Evolutionary conservation across 2,329 filamentous ascomycete genomes (phyloP), one percentile per base, ranked within the genome.

Genomic region (Cercospora zeae-maydis): DNA sequence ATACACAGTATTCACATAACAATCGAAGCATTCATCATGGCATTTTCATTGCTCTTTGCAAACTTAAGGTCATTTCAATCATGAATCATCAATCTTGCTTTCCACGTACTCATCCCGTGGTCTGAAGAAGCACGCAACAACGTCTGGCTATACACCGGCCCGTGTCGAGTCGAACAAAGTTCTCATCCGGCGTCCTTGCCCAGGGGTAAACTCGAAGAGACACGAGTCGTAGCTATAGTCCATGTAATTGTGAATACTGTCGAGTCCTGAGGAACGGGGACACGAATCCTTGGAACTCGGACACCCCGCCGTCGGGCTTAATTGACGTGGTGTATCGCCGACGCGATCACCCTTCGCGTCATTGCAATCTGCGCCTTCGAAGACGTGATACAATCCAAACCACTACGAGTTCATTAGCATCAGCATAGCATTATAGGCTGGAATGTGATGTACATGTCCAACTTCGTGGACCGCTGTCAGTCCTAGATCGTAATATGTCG

Each of bases 201-300:
- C 60, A 39, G 49, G 11, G 11, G 60, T 63, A 34, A 67, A 67
- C 7, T 58, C 24, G 27, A 58, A 60, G 24, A 61, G 42, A 42
- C 65, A 67, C 7, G 57, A 39, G 55, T 66, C 64, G 7, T 59
- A 34, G 36, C 51, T 60, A 39, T 66, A 78, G 33, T 78, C 83
- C 82, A 84, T 84, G 66, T 80, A 84, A 67, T 84, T 82, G 61
- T 82, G 79, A 54, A 84, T 80, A 7, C 80, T 76, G 71, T 85
- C 83, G 21, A 75, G n/a, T 0, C 79, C 80, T 21, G 74, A 71
- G 24, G 73, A 72, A 31, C 69, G 70, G 0, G 80, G 79, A 66
- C 82, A 85, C 7, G 76, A 81, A 66, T 80, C 75, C 71, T 83
- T 82, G 14, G 52, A 49, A 2, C 65, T 67, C 1, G 82, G 82